These are phyloP conservation scores for Phytomonas serpens DNA, from an alignment of 208 protist species.

Conservation along the genomic window DNA sequence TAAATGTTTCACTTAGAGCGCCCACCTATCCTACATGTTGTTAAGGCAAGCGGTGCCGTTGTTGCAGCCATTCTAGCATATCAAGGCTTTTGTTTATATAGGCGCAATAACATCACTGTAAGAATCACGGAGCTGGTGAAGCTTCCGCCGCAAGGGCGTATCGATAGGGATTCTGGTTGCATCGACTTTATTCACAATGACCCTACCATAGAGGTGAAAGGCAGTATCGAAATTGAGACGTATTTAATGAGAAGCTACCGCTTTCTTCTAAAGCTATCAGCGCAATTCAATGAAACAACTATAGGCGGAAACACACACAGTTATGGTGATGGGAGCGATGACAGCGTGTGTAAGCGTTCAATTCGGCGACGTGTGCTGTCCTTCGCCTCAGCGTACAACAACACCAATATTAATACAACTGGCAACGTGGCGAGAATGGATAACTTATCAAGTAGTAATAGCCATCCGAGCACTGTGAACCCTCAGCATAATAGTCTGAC, in stretches of 20 bases:
- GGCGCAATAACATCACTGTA: conserved; percentile 63
- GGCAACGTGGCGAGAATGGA: background rate
- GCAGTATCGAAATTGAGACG: conserved; percentile 60
- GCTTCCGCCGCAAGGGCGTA: conserved; percentile 25
- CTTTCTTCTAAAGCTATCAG: conserved; percentile 58
- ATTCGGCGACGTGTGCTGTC: background rate
- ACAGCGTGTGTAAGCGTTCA: background rate
- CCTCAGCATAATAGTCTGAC: background rate
- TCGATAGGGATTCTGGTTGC: conserved; percentile 3
- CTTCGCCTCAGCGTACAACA: background rate
- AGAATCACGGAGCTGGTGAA: conserved; percentile 71
- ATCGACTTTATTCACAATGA: conserved; percentile 3
- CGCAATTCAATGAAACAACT: conserved; percentile 6
- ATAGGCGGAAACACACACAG: background rate
- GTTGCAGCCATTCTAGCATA: conserved; percentile 26
- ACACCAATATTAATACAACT: background rate
- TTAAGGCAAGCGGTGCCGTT: conserved; percentile 18
- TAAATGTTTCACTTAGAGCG: background rate
- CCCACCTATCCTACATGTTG: background rate
- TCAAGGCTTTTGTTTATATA: conserved; percentile 36
- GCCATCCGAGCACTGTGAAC: background rate
- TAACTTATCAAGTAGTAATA: background rate
- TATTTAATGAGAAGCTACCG: conserved; percentile 75
- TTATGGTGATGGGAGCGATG: background rate
- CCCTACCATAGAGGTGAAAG: conserved; percentile 23